phyloP scores from a whole-genome alignment of 345 rosid genomes.

The Pistacia integerrima region DNA sequence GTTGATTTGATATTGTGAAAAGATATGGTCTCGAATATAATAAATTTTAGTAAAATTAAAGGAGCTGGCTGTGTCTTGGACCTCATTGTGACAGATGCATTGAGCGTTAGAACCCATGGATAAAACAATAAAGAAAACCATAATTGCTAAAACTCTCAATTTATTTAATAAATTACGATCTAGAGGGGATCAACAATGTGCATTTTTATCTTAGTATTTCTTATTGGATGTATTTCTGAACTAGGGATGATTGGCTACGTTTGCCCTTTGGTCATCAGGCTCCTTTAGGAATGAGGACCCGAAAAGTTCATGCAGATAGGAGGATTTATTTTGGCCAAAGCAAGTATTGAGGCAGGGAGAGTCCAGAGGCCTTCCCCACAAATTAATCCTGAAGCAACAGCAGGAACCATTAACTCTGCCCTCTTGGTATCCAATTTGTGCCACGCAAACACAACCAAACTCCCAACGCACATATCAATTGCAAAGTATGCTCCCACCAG shows the following conservation, averaged over 20 bases:
- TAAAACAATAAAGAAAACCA: neutral
- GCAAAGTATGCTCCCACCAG: slow-evolving; percentile 93
- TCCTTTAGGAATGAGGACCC: no score
- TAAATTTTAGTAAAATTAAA: no score
- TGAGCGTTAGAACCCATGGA: no score
- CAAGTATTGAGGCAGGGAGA: slow-evolving; percentile 81
- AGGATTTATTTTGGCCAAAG: slow-evolving; percentile 75
- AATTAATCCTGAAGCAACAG: slow-evolving; percentile 83
- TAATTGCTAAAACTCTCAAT: neutral
- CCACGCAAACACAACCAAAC: slow-evolving; percentile 61
- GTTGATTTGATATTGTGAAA: no score
- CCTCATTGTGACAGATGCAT: no score
- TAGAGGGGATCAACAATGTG: neutral
- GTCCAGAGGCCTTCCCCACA: slow-evolving; percentile 96
- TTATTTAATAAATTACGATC: neutral
- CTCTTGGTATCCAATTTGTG: slow-evolving; percentile 58
- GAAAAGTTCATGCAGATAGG: slow-evolving; percentile 90
- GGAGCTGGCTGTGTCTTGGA: no score
- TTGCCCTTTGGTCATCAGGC: no score
- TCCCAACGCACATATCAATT: slow-evolving; percentile 84
- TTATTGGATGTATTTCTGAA: no score
- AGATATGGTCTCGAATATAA: no score
- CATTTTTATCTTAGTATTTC: neutral
- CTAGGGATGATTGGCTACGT: no score
- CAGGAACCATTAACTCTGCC: slow-evolving; percentile 83